These are phyloP conservation scores for Luzula sylvatica DNA, from an alignment of 176 grass and related monocot species.

Conservation along the genomic window DNA sequence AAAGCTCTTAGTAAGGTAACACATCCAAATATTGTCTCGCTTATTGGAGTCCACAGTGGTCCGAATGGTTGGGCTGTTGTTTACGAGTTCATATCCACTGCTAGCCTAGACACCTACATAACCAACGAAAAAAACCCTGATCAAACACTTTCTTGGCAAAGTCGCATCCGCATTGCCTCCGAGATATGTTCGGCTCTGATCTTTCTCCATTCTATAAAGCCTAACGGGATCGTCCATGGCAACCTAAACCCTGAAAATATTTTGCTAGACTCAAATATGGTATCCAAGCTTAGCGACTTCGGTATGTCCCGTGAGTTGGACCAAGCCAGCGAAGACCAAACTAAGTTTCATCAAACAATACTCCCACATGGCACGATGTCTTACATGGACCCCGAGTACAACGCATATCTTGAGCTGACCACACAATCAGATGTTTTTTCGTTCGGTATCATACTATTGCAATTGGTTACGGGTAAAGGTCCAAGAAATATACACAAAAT, in stretches of 20 bases:
- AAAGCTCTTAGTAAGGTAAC: slow-evolving; percentile 41
- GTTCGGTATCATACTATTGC: slow-evolving; percentile 57
- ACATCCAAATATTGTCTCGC: slow-evolving; percentile 58
- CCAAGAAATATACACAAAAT: slow-evolving; percentile 29
- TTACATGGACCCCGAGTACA: slow-evolving; percentile 65
- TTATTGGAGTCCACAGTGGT: slow-evolving; percentile 51
- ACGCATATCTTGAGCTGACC: slow-evolving; percentile 51
- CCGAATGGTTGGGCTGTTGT: slow-evolving; percentile 41
- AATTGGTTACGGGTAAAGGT: slow-evolving; percentile 48
- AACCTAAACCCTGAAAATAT: slow-evolving; percentile 69
- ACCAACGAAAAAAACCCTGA: slow-evolving; percentile 17
- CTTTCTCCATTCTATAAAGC: slow-evolving; percentile 52
- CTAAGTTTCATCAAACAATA: slow-evolving; percentile 39
- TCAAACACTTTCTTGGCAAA: slow-evolving; percentile 37
- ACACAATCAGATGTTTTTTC: slow-evolving; percentile 61
- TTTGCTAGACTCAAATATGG: slow-evolving; percentile 38
- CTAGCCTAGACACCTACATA: slow-evolving; percentile 54
- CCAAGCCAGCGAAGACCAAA: slow-evolving; percentile 32
- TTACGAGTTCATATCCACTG: slow-evolving; percentile 47
- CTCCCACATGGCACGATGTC: slow-evolving; percentile 49
- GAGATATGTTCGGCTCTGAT: slow-evolving; percentile 64
- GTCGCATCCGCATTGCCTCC: slow-evolving; percentile 29
- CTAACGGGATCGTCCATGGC: slow-evolving; percentile 40
- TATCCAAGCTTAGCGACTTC: slow-evolving; percentile 53
- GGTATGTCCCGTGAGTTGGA: slow-evolving; percentile 51